Evolutionary conservation across 2,329 filamentous ascomycete species (phyloP), one percentile per base, ranked within the genome.

Genomic region (Cladosporium sp.): DNA sequence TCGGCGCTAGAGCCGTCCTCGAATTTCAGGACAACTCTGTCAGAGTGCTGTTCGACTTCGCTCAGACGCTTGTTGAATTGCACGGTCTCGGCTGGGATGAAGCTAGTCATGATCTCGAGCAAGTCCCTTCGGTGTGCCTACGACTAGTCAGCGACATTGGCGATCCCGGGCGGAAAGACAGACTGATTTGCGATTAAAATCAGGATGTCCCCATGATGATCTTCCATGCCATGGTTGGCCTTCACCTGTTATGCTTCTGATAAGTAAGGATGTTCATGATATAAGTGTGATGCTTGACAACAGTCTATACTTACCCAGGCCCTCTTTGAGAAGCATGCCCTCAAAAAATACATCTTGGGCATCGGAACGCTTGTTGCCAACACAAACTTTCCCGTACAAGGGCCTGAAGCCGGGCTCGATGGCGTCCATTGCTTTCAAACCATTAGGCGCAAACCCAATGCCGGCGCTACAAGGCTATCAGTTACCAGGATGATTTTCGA

Each of bases 51-150:
- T 40, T 77, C 67, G 51, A 71, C 59, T 2, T 22, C 45, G 1
- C 28, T 59, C 1, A 70, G 61, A 17, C 66, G 60, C 52, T 71
- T 71, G 55, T 65, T 65, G 57, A 72, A 72, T n/a, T 51, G 59
- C 17, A 72, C 69, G 5, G 52, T 62, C 2, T 67, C 62, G 17
- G 55, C 40, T 1, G 62, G 64, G 28, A 73, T 77, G 66, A 70
- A 78, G 77, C 62, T 82, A 72, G 65, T 82, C 74, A 80, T 75
- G 40, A 77, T 75, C 28, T 78, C 73, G 9, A 80, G 64, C 49
- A 80, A 62, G 52, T 73, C 73, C 54, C 70, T 75, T 37, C 77
- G 67, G 61, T 79, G 76, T 5, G 75, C 76, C 47, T 50, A 9
- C 30, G 9, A 9, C 30, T 5, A 5, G 6, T 25, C 9, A 34